Evolutionary conservation across 108 stramenopile species (phyloP), one percentile per base, ranked within the genome.

Genomic region (Parietichytrium sp.): DNA sequence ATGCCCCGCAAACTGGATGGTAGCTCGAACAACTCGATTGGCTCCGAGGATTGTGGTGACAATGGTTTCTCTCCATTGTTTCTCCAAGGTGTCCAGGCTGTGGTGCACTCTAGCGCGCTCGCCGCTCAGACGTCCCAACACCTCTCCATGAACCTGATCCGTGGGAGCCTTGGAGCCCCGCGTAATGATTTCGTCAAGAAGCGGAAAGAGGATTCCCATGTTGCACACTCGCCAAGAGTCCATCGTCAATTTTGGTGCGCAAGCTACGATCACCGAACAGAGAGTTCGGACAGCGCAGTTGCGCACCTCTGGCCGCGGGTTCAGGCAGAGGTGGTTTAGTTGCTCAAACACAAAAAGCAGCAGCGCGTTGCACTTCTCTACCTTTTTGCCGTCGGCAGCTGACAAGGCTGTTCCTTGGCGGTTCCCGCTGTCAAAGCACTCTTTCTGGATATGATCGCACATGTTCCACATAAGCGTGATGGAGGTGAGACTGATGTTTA

Each of bases 221-320:
- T 33, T 45, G 42, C 61, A 72, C 42, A n/a, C 45, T 10, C 42
- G 61, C 61, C 61, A 72, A 6, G 61, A 72, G 42, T 72, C 61
- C 61, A 31, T 72, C n/a, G 61, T 72, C 61, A 72, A 20, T 42
- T 72, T 72, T 20, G 18, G 61, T 6, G 61, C 10, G 33, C 29
- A 72, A n/a, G 61, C 61, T 6, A 72, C 61, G 42, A 72, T 72
- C 15, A 72, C 45, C 8, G 61, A 72, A 25, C 61, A 72, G 38
- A 72, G 33, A 6, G 61, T 72, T 33, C 61, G 61, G n/a, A 72
- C 61, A n/a, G 61, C 61, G 42, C 61, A 72, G 42, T 25, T 72
- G 42, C 61, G 61, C 61, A 72, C 61, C 61, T 72, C 61, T 10
- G 61, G 61, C 33, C 61, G 61, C 61, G 36, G 61, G 25, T 72